Evolutionary conservation across 331 rosid genomes (phyloP).

Genomic region (Erythrophleum ivorense): DNA sequence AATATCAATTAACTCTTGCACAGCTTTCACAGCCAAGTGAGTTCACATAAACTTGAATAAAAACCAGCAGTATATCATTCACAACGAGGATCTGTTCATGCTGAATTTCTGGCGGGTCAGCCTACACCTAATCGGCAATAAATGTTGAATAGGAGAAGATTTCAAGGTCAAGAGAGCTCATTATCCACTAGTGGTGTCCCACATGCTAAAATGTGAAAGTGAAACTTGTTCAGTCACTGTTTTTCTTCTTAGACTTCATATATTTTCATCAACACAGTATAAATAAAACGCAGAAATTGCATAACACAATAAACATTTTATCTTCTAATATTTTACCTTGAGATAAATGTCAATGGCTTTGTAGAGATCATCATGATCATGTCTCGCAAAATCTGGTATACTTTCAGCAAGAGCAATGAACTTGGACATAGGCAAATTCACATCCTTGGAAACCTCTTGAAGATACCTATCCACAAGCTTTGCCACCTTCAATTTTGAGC

Average conservation of each 20-base stretch:
- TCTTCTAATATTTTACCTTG: conserved; percentile 64
- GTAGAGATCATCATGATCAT: conserved; percentile 96
- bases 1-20: conserved; percentile 24
- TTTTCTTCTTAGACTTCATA: not conserved
- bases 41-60: conserved; percentile 39
- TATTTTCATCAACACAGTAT: conserved; percentile 3
- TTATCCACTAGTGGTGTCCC: conserved; percentile 68
- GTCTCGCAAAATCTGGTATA: conserved; percentile 88
- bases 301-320: not conserved
- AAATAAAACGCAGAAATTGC: conserved; percentile 18
- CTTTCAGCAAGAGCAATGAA: conserved; percentile 81
- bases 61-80: conserved; percentile 35
- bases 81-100: conserved; percentile 35
- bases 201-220: conserved; percentile 53
- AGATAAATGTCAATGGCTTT: conserved; percentile 92
- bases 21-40: conserved; percentile 31
- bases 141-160: conserved; percentile 63
- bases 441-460: conserved; percentile 83
- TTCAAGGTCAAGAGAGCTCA: conserved; percentile 83
- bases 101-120: conserved; percentile 60
- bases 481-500: conserved; percentile 90
- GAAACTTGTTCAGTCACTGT: conserved; percentile 40
- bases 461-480: conserved; percentile 90
- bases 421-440: conserved; percentile 70
- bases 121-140: conserved; percentile 55